Evolutionary conservation across 2,329 filamentous ascomycete species (phyloP).

Genomic region (Penicillium sp.): DNA sequence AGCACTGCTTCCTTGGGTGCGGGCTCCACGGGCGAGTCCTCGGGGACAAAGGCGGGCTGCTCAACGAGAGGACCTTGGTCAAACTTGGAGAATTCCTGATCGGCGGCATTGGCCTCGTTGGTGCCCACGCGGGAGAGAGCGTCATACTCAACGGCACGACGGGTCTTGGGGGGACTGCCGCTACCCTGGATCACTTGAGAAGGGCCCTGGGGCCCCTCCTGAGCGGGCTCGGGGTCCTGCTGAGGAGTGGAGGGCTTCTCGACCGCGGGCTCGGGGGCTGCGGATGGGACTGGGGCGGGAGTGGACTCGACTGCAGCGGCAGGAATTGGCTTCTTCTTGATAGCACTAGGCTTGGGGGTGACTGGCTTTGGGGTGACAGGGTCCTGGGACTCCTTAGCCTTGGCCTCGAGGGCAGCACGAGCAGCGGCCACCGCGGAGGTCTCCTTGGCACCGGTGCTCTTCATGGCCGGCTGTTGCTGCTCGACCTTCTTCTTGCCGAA

Average conservation of each 20-base stretch:
- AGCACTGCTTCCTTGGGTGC: constrained; percentile 21
- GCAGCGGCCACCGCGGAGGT: constrained; percentile 50
- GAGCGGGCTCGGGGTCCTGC: constrained; percentile 23
- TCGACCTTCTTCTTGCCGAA: constrained; percentile 51
- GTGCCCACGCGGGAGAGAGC: constrained; percentile 66
- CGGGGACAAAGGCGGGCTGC: constrained; percentile 81
- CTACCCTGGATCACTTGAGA: constrained; percentile 22
- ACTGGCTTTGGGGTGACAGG: constrained; percentile 31
- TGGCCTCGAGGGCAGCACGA: constrained; percentile 50
- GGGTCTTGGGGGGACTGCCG: constrained; percentile 46
- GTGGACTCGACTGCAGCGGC: constrained; percentile 20
- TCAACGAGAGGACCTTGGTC: constrained; percentile 88
- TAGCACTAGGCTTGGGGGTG: constrained; percentile 32
- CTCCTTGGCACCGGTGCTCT: constrained; percentile 40
- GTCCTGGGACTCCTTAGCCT: constrained; percentile 43
- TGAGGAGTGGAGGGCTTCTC: constrained; percentile 22
- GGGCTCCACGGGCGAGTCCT: constrained; percentile 48
- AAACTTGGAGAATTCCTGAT: constrained; percentile 68
- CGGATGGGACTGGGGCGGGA: background rate
- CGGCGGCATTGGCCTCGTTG: constrained; percentile 52
- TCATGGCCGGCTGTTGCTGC: constrained; percentile 35
- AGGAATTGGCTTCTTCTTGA: constrained; percentile 46
- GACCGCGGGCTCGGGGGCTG: constrained; percentile 6
- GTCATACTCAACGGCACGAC: constrained; percentile 61
- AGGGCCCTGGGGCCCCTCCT: constrained; percentile 32